These are phyloP conservation scores for Eucalyptus regnans DNA, from an alignment of 345 rosid genomes.

Conservation along the genomic window DNA sequence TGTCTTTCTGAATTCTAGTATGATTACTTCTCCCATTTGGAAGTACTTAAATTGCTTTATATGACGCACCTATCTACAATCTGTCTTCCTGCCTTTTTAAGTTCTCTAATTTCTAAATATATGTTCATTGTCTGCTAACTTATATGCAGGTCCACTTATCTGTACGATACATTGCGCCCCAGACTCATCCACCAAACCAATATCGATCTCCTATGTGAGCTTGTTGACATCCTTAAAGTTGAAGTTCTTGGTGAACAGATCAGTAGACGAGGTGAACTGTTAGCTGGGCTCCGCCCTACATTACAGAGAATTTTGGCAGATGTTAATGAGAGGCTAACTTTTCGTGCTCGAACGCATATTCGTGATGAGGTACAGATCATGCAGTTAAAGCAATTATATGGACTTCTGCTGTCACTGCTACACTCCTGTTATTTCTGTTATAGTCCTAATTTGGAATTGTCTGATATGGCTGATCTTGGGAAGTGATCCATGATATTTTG, in stretches of 20 bases:
- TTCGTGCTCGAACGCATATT: constrained; percentile 94
- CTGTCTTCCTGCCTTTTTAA: neutral
- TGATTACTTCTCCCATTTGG: neutral
- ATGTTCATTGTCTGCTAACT: neutral
- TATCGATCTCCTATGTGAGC: constrained; percentile 90
- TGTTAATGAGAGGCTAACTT: constrained; percentile 84
- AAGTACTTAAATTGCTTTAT: neutral
- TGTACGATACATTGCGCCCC: constrained; percentile 91
- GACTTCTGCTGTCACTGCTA: neutral
- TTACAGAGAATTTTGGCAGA: constrained; percentile 88
- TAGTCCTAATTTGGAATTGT: neutral
- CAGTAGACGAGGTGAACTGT: constrained; percentile 59
- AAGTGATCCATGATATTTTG: neutral
- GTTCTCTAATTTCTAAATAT: neutral
- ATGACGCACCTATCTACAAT: neutral
- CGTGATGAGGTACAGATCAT: constrained; percentile 67
- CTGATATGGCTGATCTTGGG: neutral
- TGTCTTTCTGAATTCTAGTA: neutral
- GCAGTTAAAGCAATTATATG: neutral
- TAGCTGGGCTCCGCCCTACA: constrained; percentile 86
- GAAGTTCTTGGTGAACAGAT: constrained; percentile 91
- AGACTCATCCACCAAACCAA: constrained; percentile 83
- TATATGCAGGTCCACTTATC: constrained; percentile 67
- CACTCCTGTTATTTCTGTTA: neutral
- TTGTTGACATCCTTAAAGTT: constrained; percentile 88